phyloP scores from a whole-genome alignment of 116 monocot species.

The Phalaenopsis hybrid region DNA sequence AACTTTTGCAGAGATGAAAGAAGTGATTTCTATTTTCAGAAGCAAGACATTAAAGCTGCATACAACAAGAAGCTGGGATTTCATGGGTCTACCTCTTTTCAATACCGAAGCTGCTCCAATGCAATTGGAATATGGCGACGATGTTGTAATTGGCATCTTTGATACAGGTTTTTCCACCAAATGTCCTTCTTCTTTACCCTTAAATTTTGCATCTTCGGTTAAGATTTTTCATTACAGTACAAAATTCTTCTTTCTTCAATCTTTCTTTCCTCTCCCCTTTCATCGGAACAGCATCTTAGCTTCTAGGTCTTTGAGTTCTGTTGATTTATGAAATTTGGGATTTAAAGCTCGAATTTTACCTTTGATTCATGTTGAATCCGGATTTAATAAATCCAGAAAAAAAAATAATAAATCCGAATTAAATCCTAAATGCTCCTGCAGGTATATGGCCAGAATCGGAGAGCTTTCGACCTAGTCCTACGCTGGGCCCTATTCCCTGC shows the following conservation, averaged over 20 bases:
- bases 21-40: slow-evolving; percentile 61
- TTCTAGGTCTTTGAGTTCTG: not conserved
- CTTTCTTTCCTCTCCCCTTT: too few species aligned
- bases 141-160: slow-evolving; percentile 56
- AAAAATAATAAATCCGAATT: too few species aligned
- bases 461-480: slow-evolving; percentile 46
- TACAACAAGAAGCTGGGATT: slow-evolving; percentile 86
- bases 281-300: not conserved
- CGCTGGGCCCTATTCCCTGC: slow-evolving; percentile 27
- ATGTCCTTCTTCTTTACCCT: not conserved
- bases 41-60: slow-evolving; percentile 44
- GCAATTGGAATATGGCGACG: slow-evolving; percentile 37
- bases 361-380: too few species aligned
- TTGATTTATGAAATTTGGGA: too few species aligned
- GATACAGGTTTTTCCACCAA: slow-evolving; percentile 41
- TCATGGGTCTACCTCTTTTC: slow-evolving; percentile 49
- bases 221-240: too few species aligned
- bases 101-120: not conserved
- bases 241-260: too few species aligned
- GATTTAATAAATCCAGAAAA: too few species aligned
- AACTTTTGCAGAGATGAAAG: slow-evolving; percentile 34
- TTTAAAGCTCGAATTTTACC: too few species aligned
- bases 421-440: not conserved
- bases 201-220: not conserved
- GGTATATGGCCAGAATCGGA: slow-evolving; percentile 76